phyloP scores from a whole-genome alignment of 2,329 filamentous ascomycete genomes.

The Fusarium tuaranense region DNA sequence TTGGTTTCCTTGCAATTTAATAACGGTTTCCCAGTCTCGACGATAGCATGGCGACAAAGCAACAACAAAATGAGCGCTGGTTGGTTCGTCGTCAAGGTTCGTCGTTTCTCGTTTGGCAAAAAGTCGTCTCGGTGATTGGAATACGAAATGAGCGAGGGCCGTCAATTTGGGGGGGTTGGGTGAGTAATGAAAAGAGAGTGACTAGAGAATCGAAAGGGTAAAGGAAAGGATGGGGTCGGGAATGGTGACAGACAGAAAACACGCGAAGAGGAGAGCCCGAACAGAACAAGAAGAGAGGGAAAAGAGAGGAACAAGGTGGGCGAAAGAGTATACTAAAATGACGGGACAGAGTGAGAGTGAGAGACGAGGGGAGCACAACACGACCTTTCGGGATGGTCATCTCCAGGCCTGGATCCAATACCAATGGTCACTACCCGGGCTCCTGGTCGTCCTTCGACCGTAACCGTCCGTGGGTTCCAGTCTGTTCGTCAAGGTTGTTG shows the following conservation, averaged over 20 bases:
- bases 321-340: constrained; percentile 39
- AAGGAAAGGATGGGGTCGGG: constrained; percentile 36
- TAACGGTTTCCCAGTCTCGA: constrained; percentile 35
- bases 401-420: constrained; percentile 15
- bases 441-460: neutral
- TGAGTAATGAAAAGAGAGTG: constrained; percentile 24
- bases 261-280: constrained; percentile 17
- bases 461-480: constrained; percentile 18
- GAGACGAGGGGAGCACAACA: constrained; percentile 8
- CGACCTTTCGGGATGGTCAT: constrained; percentile 15
- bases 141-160: constrained; percentile 20
- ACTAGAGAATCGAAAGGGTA: constrained; percentile 10
- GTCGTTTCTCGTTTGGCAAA: constrained; percentile 26
- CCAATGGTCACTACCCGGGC: constrained; percentile 4
- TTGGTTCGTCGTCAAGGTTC: constrained; percentile 40
- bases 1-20: constrained; percentile 26
- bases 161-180: constrained; percentile 1
- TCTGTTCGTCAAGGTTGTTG: constrained; percentile 16
- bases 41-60: constrained; percentile 44
- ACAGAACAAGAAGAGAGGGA: constrained; percentile 25
- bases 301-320: constrained; percentile 32
- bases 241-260: constrained; percentile 3
- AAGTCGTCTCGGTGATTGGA: constrained; percentile 25
- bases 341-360: neutral
- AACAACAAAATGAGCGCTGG: constrained; percentile 34